Evolutionary conservation across 1,284 basidiomycete genomes (phyloP).

Genomic region (Ustilago trichophora): DNA sequence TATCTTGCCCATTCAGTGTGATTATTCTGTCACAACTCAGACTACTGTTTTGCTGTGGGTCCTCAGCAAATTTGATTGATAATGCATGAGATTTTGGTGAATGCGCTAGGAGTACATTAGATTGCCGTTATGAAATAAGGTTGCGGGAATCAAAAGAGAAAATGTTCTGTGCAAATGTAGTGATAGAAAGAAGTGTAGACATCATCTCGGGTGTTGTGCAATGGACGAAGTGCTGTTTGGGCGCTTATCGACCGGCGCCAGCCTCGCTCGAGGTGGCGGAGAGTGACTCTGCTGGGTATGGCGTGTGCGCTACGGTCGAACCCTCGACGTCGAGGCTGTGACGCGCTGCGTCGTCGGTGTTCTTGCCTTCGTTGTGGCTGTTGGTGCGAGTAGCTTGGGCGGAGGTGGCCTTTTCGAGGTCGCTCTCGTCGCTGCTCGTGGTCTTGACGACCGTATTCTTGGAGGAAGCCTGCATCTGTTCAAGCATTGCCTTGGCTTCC

Average conservation of each 20-base stretch:
- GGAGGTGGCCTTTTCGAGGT: constrained; percentile 13
- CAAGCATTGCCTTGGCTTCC: constrained; percentile 34
- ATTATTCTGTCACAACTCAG: no score
- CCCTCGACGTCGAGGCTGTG: constrained; percentile 3
- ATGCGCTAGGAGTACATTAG: background rate
- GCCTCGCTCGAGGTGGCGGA: background rate
- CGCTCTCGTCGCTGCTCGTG: constrained; percentile 9
- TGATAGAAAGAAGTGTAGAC: no score
- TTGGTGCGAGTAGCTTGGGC: constrained; percentile 5
- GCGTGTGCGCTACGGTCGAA: constrained; percentile 14
- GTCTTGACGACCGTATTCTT: background rate
- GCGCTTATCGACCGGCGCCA: background rate
- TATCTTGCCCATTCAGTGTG: no score
- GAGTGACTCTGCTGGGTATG: constrained; percentile 3
- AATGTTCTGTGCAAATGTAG: no score
- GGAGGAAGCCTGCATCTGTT: constrained; percentile 29
- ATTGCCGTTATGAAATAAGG: background rate
- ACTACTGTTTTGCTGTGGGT: no score
- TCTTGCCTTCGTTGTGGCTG: constrained; percentile 7
- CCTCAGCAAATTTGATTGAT: no score
- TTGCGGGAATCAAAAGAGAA: no score
- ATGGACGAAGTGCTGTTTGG: no score
- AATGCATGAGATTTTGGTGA: background rate
- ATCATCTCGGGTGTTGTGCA: no score
- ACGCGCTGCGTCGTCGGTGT: constrained; percentile 1